Evolutionary conservation across 805 yeast genomes (phyloP), one percentile per base, ranked within the genome.

Genomic region (Starmerella floricola): DNA sequence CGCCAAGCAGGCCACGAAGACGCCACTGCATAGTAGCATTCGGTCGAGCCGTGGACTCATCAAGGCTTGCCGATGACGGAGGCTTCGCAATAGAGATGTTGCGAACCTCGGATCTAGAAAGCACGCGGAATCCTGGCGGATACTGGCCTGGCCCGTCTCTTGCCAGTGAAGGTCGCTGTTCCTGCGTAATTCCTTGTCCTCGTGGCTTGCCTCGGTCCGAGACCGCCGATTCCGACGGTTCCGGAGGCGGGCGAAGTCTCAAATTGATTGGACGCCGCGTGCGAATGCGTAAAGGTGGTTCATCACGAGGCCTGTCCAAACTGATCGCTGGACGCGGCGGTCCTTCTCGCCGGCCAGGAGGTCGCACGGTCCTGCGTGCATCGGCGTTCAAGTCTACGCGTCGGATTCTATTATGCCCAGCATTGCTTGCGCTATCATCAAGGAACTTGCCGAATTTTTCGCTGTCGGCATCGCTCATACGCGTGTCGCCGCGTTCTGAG

Each of bases 381-480:
- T n/a, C n/a, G n/a, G n/a, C n/a, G n/a, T n/a, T n/a, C n/a, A n/a
- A n/a, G n/a, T n/a, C n/a, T n/a, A n/a, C n/a, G n/a, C n/a, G n/a
- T n/a, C n/a, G n/a, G n/a, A n/a, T n/a, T n/a, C n/a, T n/a, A n/a
- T n/a, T n/a, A n/a, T n/a, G n/a, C n/a, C 24, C 29, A 11, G 13
- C 12, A 27, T 18, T 28, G 10, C 28, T 34, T 6, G 20, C 37
- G 6, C 16, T 32, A 21, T 32, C 35, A n/a, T 30, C 32, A 8
- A 34, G 15, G 18, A 34, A 34, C n/a, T n/a, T 19, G 18, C 37
- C 37, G 24, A 34, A 34, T 13, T 34, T 28, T n/a, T 34, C 29
- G 29, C 37, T 34, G 13, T 19, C 37, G 18, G 37, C 37, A 23
- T 34, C 15, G 37, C 37, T 34, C 37, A 34, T 34, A n/a, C 16